A percentile compares a stretch with the other conserved stretches of the same genome.
These are phyloP conservation scores for Ophiorrhiza pumila DNA, from an alignment of 257 asterid genomes.

Conservation along the genomic window DNA sequence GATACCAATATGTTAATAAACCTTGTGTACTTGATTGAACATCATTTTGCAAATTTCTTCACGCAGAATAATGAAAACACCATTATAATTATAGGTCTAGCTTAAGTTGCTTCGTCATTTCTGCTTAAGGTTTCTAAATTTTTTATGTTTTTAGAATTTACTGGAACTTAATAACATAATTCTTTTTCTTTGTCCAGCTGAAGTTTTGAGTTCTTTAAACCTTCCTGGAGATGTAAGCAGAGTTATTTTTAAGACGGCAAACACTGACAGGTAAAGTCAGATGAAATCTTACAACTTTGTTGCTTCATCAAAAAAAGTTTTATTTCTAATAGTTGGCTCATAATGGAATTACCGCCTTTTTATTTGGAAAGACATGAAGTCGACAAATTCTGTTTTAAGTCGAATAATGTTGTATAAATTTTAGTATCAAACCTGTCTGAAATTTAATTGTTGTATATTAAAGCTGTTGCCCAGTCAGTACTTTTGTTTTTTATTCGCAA, in stretches of 20 bases:
- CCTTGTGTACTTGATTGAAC: background rate
- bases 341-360: background rate
- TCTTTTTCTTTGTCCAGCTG: conserved; percentile 41
- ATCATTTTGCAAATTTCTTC: background rate
- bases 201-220: conserved; percentile 65
- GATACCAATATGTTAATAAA: background rate
- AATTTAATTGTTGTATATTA: background rate
- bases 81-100: background rate
- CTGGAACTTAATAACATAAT: background rate
- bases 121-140: background rate
- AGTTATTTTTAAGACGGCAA: conserved; percentile 31
- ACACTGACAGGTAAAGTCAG: conserved; percentile 16
- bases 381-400: background rate
- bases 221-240: conserved; percentile 73
- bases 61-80: background rate
- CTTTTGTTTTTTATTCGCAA: background rate
- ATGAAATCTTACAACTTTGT: background rate
- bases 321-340: background rate
- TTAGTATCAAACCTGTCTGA: background rate
- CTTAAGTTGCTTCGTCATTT: background rate
- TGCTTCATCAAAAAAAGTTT: background rate
- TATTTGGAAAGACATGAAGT: background rate
- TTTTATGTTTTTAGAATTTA: background rate
- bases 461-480: background rate
- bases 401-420: background rate